phyloP scores from a whole-genome alignment of 805 yeast species.

The Zygoascus tannicola region DNA sequence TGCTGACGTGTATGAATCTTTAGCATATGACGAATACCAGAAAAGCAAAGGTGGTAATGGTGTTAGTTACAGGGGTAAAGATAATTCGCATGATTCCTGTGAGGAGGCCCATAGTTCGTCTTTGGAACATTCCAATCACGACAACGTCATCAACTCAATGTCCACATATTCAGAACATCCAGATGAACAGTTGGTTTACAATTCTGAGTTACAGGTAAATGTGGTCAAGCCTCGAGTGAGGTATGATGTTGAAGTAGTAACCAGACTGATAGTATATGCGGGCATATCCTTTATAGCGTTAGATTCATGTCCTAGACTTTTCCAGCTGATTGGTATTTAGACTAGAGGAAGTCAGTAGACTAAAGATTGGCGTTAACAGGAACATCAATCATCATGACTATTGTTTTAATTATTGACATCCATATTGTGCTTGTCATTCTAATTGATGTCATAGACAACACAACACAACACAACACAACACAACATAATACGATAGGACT shows the following conservation, averaged over 20 bases:
- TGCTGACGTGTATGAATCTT: conserved; percentile 33
- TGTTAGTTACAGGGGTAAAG: conserved; percentile 6
- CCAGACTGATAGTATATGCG: conserved; percentile 68
- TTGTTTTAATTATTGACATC: no score
- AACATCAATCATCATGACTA: no score
- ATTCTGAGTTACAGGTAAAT: conserved; percentile 16
- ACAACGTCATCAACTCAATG: not conserved
- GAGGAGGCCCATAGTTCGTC: not conserved
- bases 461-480: no score
- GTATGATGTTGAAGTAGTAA: conserved; percentile 67
- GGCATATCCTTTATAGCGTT: conserved; percentile 61
- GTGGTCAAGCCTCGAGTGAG: conserved; percentile 33
- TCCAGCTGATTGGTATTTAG: conserved; percentile 4
- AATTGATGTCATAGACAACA: no score
- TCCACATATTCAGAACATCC: not conserved
- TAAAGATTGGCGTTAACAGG: no score
- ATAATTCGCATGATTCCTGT: not conserved
- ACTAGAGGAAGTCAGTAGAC: not conserved
- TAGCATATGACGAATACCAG: conserved; percentile 26
- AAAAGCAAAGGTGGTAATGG: conserved; percentile 15
- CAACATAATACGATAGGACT: no score
- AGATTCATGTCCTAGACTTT: conserved; percentile 14
- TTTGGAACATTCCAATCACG: not conserved
- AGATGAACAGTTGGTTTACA: not conserved
- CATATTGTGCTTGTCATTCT: no score